Evolutionary conservation across 164 flowering plant genomes (phyloP).

Genomic region (Magnolia officinalis): DNA sequence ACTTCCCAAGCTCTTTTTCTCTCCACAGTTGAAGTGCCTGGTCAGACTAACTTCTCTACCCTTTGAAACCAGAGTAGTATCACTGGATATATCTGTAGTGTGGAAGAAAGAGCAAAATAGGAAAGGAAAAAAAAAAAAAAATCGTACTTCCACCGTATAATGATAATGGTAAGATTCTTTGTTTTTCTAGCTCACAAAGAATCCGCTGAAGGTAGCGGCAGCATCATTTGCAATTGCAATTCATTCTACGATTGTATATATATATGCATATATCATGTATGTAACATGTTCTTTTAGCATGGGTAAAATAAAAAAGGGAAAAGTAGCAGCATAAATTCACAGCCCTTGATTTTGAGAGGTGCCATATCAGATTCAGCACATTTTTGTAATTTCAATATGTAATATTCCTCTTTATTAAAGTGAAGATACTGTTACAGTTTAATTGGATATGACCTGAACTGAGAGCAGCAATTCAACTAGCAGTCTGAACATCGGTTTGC

Average conservation of each 20-base stretch:
- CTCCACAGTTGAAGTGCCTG: conserved; percentile 11
- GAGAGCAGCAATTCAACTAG: background rate
- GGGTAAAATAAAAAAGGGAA: background rate
- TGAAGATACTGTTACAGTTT: too few species aligned
- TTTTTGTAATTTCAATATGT: too few species aligned
- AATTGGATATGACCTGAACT: too few species aligned
- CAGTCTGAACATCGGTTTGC: background rate
- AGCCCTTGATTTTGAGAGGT: background rate
- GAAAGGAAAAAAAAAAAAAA: background rate
- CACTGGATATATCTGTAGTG: background rate
- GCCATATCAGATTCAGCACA: background rate
- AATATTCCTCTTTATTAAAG: background rate
- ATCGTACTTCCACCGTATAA: background rate
- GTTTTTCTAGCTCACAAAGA: background rate
- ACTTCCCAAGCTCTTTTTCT: conserved; percentile 13
- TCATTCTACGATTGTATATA: background rate
- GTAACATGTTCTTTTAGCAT: background rate
- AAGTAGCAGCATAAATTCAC: background rate
- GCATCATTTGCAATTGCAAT: background rate
- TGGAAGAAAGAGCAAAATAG: background rate
- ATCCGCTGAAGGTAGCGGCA: background rate
- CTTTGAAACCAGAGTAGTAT: background rate
- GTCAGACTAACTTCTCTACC: conserved; percentile 9
- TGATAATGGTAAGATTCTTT: background rate
- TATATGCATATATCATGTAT: background rate